phyloP scores from a whole-genome alignment of 495 filamentous ascomycete species.

The Copromyces sp. region DNA sequence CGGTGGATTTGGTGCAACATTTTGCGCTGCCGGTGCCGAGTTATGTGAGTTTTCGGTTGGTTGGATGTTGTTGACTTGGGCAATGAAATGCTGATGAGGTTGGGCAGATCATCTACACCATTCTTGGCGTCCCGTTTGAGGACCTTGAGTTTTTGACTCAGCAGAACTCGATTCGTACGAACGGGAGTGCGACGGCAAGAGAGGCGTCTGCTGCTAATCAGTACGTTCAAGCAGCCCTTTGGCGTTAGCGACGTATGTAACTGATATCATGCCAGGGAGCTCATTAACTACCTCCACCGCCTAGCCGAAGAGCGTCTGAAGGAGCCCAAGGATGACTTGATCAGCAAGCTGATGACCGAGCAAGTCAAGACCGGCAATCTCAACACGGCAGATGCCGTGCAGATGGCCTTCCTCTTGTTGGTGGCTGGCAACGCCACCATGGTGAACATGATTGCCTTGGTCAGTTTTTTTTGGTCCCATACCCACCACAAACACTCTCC shows the following conservation, averaged over 20 bases:
- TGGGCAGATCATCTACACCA: slow-evolving; percentile 36
- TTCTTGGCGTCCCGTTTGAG: slow-evolving; percentile 37
- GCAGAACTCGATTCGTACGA: slow-evolving; percentile 33
- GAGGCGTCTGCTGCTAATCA: slow-evolving; percentile 31
- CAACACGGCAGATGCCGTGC: slow-evolving; percentile 26
- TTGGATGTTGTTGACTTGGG: too few species aligned
- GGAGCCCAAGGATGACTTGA: slow-evolving; percentile 30
- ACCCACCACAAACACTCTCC: neutral
- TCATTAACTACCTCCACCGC: slow-evolving; percentile 28
- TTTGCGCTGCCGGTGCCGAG: slow-evolving; percentile 36
- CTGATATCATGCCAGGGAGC: slow-evolving; percentile 14
- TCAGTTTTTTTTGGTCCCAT: slow-evolving; percentile 1
- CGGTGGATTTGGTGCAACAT: slow-evolving; percentile 33
- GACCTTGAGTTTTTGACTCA: slow-evolving; percentile 33
- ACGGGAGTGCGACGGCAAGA: slow-evolving; percentile 30
- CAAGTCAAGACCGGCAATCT: slow-evolving; percentile 31
- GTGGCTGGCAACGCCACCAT: slow-evolving; percentile 41
- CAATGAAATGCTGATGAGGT: neutral
- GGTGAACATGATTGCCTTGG: slow-evolving; percentile 38
- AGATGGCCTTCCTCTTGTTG: slow-evolving; percentile 36
- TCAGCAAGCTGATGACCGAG: slow-evolving; percentile 31
- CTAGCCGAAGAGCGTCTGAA: slow-evolving; percentile 28
- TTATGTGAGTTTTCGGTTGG: slow-evolving; percentile 17
- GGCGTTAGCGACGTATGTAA: neutral
- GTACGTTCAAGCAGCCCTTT: slow-evolving; percentile 4